Conservation (phyloP, 2,329 filamentous ascomycete species). For the Thielaviopsis ethacetica region DNA sequence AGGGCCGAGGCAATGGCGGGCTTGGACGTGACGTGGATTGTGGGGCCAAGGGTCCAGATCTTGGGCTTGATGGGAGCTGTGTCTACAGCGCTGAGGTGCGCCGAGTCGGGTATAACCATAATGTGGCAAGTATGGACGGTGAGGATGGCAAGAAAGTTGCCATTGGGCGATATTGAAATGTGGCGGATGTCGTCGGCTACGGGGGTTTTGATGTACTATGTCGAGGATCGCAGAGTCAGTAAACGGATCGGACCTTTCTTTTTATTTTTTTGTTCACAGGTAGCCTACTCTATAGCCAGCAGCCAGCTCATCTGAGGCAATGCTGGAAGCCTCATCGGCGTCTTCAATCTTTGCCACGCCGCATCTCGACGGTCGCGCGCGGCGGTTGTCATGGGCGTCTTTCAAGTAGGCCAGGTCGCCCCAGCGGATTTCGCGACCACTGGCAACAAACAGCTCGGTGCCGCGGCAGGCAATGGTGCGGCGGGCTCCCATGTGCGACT, state of each 20-base stretch:
- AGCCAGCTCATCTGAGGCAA: conserved; percentile 13
- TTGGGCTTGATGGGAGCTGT: conserved; percentile 57
- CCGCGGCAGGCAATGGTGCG: conserved; percentile 64
- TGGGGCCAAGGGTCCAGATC: conserved; percentile 82
- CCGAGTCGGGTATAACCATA: conserved; percentile 65
- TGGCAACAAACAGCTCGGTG: conserved; percentile 76
- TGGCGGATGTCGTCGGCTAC: conserved; percentile 73
- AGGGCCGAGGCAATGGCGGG: conserved; percentile 64
- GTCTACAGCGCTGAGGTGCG: conserved; percentile 57
- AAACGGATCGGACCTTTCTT: no score
- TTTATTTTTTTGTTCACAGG: neutral
- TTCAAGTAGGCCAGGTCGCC: conserved; percentile 70
- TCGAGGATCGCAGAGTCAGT: neutral
- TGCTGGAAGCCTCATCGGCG: conserved; percentile 9
- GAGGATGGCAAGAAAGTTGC: conserved; percentile 67
- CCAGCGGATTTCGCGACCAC: conserved; percentile 84
- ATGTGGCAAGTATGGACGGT: conserved; percentile 82
- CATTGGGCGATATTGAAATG: conserved; percentile 67
- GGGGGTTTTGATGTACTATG: conserved; percentile 56
- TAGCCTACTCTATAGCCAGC: conserved; percentile 19
- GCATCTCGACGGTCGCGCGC: conserved; percentile 9
- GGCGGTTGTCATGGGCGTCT: conserved; percentile 26
- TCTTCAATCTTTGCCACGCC: conserved; percentile 31
- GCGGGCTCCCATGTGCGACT: conserved; percentile 30
- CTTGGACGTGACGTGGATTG: conserved; percentile 76